phyloP scores from a whole-genome alignment of 192 early-diverging fungal genomes.

The Gonapodya sp. region DNA sequence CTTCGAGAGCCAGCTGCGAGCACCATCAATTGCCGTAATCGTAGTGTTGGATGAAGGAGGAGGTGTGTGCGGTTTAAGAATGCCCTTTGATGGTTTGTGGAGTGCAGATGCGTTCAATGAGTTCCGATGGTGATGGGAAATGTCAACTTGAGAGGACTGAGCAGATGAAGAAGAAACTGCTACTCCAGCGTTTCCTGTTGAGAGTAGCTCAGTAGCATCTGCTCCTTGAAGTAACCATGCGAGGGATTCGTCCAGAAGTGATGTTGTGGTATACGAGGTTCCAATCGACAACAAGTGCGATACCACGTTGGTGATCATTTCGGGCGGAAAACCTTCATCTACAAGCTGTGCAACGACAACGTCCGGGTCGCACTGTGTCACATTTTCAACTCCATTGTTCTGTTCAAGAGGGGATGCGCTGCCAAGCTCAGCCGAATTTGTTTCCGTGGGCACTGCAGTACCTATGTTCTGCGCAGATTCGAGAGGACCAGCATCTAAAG shows the following conservation, averaged over 20 bases:
- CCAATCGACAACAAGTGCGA: neutral
- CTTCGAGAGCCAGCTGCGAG: neutral
- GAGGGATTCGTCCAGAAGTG: neutral
- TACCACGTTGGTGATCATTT: neutral
- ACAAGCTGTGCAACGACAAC: constrained; percentile 2
- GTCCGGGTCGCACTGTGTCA: neutral
- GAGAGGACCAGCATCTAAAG: too few species aligned
- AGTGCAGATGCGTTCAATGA: neutral
- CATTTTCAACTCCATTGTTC: too few species aligned
- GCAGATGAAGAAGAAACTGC: neutral
- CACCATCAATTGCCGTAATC: neutral
- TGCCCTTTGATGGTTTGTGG: neutral
- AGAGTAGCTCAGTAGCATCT: neutral
- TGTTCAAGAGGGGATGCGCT: too few species aligned
- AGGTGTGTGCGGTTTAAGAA: neutral
- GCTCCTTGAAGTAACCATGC: neutral
- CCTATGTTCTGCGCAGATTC: too few species aligned
- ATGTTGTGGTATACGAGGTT: neutral
- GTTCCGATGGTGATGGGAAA: neutral
- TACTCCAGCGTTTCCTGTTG: neutral
- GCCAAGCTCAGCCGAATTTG: too few species aligned
- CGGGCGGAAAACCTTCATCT: neutral
- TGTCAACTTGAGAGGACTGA: neutral
- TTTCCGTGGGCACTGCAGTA: too few species aligned
- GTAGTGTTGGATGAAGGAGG: neutral